Percentiles rank a stretch among this genome's conserved stretches.
Conservation (phyloP, 495 filamentous ascomycete species). For the Neurospora terricola region DNA sequence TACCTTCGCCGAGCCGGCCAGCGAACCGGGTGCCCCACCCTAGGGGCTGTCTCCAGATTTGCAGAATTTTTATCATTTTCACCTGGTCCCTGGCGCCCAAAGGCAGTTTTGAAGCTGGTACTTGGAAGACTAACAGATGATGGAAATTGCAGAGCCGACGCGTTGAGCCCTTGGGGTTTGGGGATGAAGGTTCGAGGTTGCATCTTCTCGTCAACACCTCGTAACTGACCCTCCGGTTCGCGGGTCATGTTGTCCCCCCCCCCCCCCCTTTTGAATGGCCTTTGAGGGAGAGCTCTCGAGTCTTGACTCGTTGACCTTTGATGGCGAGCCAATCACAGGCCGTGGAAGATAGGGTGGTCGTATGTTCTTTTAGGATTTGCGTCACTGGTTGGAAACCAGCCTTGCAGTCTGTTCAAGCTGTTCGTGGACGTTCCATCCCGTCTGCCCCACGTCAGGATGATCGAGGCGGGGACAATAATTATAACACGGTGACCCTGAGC, state of each 20-base stretch:
- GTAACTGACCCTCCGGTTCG: neutral
- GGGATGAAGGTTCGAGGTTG: neutral
- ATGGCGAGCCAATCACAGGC: neutral
- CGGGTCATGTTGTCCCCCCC: neutral
- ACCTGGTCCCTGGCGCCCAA: slow-evolving; percentile 4
- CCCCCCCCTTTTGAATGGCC: neutral
- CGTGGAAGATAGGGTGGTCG: neutral
- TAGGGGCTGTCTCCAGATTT: slow-evolving; percentile 23
- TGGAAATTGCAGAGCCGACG: neutral
- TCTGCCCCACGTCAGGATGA: slow-evolving; percentile 2
- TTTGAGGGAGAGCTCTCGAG: neutral
- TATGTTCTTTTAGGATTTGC: slow-evolving; percentile 2
- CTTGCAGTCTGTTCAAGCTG: slow-evolving; percentile 2
- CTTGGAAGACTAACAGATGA: neutral
- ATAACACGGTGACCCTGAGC: neutral
- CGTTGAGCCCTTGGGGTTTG: neutral
- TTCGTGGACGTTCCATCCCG: neutral
- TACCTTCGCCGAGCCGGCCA: slow-evolving; percentile 12
- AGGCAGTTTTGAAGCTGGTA: neutral
- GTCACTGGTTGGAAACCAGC: slow-evolving; percentile 6
- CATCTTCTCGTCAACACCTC: neutral
- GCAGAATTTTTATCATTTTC: slow-evolving; percentile 16
- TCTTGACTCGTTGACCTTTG: neutral
- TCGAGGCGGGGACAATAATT: neutral
- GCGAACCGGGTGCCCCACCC: slow-evolving; percentile 14